These are phyloP conservation scores for Breynia disticha DNA, from an alignment of 441 rosid species.

Conservation along the genomic window DNA sequence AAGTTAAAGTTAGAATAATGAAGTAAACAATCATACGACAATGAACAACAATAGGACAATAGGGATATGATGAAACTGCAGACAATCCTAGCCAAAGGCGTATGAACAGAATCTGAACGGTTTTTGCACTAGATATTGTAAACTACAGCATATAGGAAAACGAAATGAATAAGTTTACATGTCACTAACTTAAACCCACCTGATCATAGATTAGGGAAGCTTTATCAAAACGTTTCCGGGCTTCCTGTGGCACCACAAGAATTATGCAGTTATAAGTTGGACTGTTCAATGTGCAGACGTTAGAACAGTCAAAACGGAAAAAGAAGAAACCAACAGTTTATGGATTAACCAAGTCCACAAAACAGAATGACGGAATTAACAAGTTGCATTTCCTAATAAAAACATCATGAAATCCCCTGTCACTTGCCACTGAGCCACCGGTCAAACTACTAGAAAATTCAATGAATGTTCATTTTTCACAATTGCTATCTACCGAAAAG, in stretches of 20 bases:
- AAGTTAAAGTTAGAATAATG: background rate
- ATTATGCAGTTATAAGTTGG: background rate
- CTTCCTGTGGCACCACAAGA: slow-evolving; percentile 43
- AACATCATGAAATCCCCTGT: background rate
- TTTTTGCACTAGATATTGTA: too few species aligned
- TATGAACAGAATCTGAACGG: too few species aligned
- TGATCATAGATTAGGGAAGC: slow-evolving; percentile 68
- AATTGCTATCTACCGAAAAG: background rate
- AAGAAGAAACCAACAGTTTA: background rate
- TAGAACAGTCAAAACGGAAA: background rate
- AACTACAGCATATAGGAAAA: background rate
- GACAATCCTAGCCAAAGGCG: too few species aligned
- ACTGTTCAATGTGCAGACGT: too few species aligned
- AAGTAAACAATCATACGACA: background rate
- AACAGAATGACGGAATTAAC: background rate
- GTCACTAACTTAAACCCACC: slow-evolving; percentile 25
- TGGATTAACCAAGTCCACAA: background rate
- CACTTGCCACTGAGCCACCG: too few species aligned
- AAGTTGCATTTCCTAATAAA: background rate
- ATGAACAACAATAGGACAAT: too few species aligned
- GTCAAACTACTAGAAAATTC: background rate
- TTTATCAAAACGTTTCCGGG: slow-evolving; percentile 78
- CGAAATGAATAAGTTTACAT: background rate
- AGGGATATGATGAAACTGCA: too few species aligned
- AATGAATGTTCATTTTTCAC: background rate